Evolutionary conservation across 2,329 filamentous ascomycete genomes (phyloP), one percentile per base, ranked within the genome.

Genomic region (Pseudocercospora fijiensis): DNA sequence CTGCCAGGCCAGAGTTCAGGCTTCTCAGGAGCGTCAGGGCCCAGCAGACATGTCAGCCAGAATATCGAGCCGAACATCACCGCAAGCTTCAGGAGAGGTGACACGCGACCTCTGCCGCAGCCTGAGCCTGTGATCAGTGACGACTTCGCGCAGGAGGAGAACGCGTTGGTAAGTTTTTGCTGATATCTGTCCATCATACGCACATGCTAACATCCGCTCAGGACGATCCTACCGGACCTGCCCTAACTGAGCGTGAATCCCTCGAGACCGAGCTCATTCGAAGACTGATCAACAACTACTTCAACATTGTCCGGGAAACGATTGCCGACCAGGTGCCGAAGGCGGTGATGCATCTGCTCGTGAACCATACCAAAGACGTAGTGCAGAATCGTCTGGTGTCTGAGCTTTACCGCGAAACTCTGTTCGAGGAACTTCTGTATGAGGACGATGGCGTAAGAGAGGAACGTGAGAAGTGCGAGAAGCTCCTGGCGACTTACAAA

Each of bases 311-410:
- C 53, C 91, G 95, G 67, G 95, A 99, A 79, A 94, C 92, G n/a
- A 96, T 97, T 72, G 94, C 94, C 51, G 95, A 99, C 76, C 94
- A 98, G 80, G 95, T 99, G 10, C 95, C 95, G 70, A 99, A 99
- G 81, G 95, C 95, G 4, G 90, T 99, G 71, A 99, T 99, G 95
- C 95, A 99, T 77, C 86, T 99, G 53, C 86, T 99, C 33, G 95
- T 99, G 75, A 99, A 99, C 79, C 91, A 97, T 82, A 96, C 91
- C 80, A 97, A 98, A 78, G 95, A 99, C 70, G 94, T 94, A 11
- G 93, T 99, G 30, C 95, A 99, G 79, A 99, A 99, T 79, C 86
- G 95, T 52, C 87, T 99, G 6, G 95, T 99, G 62, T 96, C 91
- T 76, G 91, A 96, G 77, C 83, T 99, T 57, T 99, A 99, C 83